Evolutionary conservation across 1,139 yeast species (phyloP), one percentile per base, ranked within the genome.

Genomic region (Pichia norvegensis): DNA sequence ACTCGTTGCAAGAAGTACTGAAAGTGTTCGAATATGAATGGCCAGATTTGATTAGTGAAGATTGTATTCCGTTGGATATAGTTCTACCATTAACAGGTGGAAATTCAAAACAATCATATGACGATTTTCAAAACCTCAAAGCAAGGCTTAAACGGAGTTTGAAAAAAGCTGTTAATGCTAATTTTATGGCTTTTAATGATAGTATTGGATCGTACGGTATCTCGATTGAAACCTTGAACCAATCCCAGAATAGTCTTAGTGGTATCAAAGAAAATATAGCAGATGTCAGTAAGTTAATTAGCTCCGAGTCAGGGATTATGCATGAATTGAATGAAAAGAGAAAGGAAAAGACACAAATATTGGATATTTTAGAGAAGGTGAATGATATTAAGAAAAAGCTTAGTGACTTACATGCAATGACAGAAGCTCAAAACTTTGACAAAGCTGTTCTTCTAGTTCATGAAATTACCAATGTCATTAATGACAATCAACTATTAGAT

Each of bases 131-230:
- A 41, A 70, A 69, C 45, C 58, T 81, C 46, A 74, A 77, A 48
- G 68, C 68, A 16, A 68, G 76, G 50, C 79, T 90, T 14, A 78
- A 79, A 29, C 62, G 63, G 29, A 76, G 81, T 19, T 68, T 90
- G 42, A 74, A 83, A 51, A 66, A 68, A 31, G 88, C 90, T 4
- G 97, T 88, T 22, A 82, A 81, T 55, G 85, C 85, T 46, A 83
- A 90, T 60, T 85, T 84, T 62, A 94, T 86, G 61, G 80, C 86
- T 2, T 90, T 90, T 67, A 88, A 86, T 61, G 81, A 80, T 52
- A 80, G 88, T 50, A 78, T 86, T 45, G 94, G 94, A 1, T 80
- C 88, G 0, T 86, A 84, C 59, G 79, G 85, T 46, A 67, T 73
- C 29, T 72, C 81, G 3, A 74, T 81, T 9, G 70, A 75, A 41